Evolutionary conservation across 768 basidiomycete genomes (phyloP).

Genomic region (Piloderma croceum): DNA sequence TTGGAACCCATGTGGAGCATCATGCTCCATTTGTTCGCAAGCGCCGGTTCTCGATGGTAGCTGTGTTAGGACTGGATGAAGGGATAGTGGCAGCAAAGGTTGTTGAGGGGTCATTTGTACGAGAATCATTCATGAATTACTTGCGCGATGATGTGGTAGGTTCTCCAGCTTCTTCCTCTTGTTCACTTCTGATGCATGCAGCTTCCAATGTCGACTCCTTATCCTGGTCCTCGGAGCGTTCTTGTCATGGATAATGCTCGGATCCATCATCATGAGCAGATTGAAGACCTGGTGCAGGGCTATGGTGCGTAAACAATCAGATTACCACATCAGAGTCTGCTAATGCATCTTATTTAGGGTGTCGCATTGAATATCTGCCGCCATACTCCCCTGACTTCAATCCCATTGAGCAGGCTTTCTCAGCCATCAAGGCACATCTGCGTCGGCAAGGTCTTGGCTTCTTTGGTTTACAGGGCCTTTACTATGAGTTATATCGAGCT

Average conservation of each 20-base stretch:
- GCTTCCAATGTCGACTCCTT: slow-evolving; percentile 18
- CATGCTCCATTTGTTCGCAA: slow-evolving; percentile 17
- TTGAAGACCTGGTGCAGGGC: slow-evolving; percentile 12
- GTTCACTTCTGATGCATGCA: slow-evolving; percentile 2
- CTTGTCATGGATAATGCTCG: slow-evolving; percentile 22
- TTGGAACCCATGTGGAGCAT: slow-evolving; percentile 13
- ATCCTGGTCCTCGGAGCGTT: slow-evolving; percentile 16
- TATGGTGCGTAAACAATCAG: slow-evolving; percentile 8
- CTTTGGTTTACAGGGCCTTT: slow-evolving; percentile 5
- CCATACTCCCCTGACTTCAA: slow-evolving; percentile 30
- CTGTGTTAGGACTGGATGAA: slow-evolving; percentile 16
- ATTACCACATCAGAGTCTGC: not conserved
- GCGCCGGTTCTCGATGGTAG: slow-evolving; percentile 15
- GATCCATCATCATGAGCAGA: slow-evolving; percentile 20
- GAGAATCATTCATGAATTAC: slow-evolving; percentile 14
- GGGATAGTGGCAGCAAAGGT: slow-evolving; percentile 19
- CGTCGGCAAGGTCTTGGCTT: slow-evolving; percentile 4
- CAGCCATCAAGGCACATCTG: slow-evolving; percentile 17
- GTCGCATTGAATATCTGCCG: slow-evolving; percentile 21
- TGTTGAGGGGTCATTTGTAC: slow-evolving; percentile 15
- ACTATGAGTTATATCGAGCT: slow-evolving; percentile 7
- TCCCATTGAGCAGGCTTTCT: slow-evolving; percentile 28
- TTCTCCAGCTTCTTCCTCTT: not conserved
- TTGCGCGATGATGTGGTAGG: slow-evolving; percentile 14
- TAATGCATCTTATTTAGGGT: slow-evolving; percentile 14